These are phyloP conservation scores for Solanum neorickii DNA, from an alignment of 257 asterid genomes.

Conservation along the genomic window DNA sequence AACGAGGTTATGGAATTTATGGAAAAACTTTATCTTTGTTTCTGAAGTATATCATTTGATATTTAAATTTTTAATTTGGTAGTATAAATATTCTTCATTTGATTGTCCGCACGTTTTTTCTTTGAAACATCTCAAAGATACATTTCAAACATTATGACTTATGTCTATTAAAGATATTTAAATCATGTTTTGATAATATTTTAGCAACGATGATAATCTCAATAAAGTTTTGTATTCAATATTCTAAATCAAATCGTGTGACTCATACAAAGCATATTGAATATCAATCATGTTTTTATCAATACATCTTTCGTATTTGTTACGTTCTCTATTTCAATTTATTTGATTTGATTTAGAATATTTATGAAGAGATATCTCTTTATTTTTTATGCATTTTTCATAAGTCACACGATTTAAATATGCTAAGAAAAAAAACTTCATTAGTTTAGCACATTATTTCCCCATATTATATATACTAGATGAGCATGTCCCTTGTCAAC, in stretches of 20 bases:
- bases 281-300: too few relatives aligned
- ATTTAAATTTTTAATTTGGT: background rate
- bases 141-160: background rate
- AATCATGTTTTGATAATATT: background rate
- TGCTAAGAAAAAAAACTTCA: background rate
- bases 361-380: too few relatives aligned
- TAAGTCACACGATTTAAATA: background rate
- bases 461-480: too few relatives aligned
- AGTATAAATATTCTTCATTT: too few relatives aligned
- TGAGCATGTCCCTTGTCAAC: too few relatives aligned
- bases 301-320: background rate
- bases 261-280: too few relatives aligned
- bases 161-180: background rate
- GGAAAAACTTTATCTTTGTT: background rate
- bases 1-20: background rate
- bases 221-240: conserved; percentile 24
- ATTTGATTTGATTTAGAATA: too few relatives aligned
- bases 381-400: too few relatives aligned
- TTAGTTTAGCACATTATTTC: background rate
- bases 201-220: background rate
- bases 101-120: too few relatives aligned
- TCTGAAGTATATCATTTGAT: background rate
- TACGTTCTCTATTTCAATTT: too few relatives aligned
- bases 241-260: too few relatives aligned
- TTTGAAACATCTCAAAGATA: background rate